Conservation (phyloP, 371 early-diverging fungal genomes). For the Amoeboradix gromovi region DNA sequence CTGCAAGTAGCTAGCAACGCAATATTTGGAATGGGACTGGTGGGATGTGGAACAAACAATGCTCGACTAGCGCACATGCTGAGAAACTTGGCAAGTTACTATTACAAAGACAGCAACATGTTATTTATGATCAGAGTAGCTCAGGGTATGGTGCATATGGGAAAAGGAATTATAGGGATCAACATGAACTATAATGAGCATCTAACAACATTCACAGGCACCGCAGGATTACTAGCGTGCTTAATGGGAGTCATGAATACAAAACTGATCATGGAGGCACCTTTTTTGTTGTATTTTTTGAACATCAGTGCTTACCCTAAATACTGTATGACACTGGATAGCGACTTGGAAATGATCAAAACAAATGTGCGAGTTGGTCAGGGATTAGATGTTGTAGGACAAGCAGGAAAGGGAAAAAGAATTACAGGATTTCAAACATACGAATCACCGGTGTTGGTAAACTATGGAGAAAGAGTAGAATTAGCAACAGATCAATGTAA, state of each 20-base stretch:
- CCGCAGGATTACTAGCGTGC: no score
- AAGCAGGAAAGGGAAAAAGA: slow-evolving; percentile 92
- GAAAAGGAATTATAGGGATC: slow-evolving; percentile 83
- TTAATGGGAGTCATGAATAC: no score
- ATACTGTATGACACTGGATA: slow-evolving; percentile 77
- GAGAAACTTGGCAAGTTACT: slow-evolving; percentile 78
- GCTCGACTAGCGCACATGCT: slow-evolving; percentile 89
- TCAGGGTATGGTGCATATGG: slow-evolving; percentile 91
- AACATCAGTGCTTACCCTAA: slow-evolving; percentile 82
- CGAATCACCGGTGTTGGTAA: slow-evolving; percentile 83
- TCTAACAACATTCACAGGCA: no score
- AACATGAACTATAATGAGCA: no score
- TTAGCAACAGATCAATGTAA: slow-evolving; percentile 79
- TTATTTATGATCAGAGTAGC: slow-evolving; percentile 79
- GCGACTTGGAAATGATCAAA: slow-evolving; percentile 37
- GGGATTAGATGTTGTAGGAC: slow-evolving; percentile 79
- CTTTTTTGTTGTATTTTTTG: slow-evolving; percentile 76
- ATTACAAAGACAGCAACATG: slow-evolving; percentile 72
- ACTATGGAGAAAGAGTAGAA: slow-evolving; percentile 86
- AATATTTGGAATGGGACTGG: slow-evolving; percentile 91
- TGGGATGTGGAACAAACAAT: slow-evolving; percentile 98
- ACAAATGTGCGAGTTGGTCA: slow-evolving; percentile 88
- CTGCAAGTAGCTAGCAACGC: slow-evolving; percentile 72
- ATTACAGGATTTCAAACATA: slow-evolving; percentile 96
- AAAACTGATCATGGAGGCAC: no score